These are phyloP conservation scores for Nigrospora oryzae DNA, from an alignment of 2,329 filamentous ascomycete genomes.

Conservation along the genomic window DNA sequence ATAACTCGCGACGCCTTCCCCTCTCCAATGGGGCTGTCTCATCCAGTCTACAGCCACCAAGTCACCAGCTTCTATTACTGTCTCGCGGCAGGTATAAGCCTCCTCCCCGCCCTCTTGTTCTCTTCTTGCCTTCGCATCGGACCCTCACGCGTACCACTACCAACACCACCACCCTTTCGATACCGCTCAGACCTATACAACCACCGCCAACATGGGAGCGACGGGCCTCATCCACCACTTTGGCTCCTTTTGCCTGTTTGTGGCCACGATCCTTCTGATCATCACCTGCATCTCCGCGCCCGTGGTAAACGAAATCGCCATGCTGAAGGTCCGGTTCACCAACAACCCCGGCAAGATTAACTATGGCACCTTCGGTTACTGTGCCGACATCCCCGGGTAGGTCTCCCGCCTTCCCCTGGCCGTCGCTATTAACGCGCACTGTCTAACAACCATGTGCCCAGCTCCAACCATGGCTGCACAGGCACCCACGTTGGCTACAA, in stretches of 20 bases:
- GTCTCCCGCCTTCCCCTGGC: not conserved
- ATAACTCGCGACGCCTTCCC: no score
- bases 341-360: conserved; percentile 30
- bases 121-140: no score
- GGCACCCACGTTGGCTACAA: conserved; percentile 45
- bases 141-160: no score
- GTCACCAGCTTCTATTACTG: no score
- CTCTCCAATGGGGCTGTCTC: no score
- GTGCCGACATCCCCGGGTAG: conserved; percentile 17
- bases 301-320: conserved; percentile 43
- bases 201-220: not conserved
- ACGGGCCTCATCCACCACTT: conserved; percentile 40
- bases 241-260: conserved; percentile 49
- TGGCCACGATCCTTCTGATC: conserved; percentile 45
- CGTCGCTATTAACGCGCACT: not conserved
- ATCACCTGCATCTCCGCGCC: conserved; percentile 51
- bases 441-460: not conserved
- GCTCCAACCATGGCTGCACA: conserved; percentile 35
- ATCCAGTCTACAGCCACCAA: no score
- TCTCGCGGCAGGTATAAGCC: no score
- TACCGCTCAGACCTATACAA: no score
- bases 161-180: no score
- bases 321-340: conserved; percentile 43
- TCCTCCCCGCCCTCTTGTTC: no score
- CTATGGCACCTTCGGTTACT: conserved; percentile 56